Percentiles rank a stretch among this genome's conserved stretches.
phyloP scores from a whole-genome alignment of 2,329 filamentous ascomycete species.

The Fusarium drepaniforme region DNA sequence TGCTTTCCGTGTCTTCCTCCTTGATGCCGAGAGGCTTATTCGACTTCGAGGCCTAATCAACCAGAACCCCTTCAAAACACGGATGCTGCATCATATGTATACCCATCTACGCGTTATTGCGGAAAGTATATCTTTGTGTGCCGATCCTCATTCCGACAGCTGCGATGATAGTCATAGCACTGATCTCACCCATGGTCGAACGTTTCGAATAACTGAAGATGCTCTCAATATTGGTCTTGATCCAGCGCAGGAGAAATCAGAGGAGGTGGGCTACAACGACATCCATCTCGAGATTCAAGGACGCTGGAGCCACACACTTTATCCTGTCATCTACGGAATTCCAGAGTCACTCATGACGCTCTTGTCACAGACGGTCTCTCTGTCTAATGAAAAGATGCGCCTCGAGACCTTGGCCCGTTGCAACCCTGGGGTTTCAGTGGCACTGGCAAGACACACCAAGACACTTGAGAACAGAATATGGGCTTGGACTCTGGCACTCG shows the following conservation, averaged over 20 bases:
- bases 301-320: constrained; percentile 54
- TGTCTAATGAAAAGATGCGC: constrained; percentile 56
- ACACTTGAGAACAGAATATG: constrained; percentile 49
- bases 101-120: constrained; percentile 58
- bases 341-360: constrained; percentile 56
- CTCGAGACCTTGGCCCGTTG: constrained; percentile 38
- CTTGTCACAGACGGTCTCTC: constrained; percentile 55
- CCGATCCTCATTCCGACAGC: background rate
- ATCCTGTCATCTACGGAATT: constrained; percentile 59
- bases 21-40: constrained; percentile 59
- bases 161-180: background rate
- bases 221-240: constrained; percentile 46
- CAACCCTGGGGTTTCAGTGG: constrained; percentile 41
- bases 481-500: constrained; percentile 40
- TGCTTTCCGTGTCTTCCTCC: constrained; percentile 42
- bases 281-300: constrained; percentile 57
- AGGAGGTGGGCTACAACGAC: constrained; percentile 57
- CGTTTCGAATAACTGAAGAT: constrained; percentile 46
- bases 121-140: constrained; percentile 52
- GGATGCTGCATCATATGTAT: constrained; percentile 61
- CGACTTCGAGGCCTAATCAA: constrained; percentile 50
- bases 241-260: constrained; percentile 43
- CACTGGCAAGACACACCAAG: constrained; percentile 46
- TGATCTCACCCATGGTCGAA: constrained; percentile 25
- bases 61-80: constrained; percentile 55